Conservation (phyloP, 305 asterid species). For the Fraxinus greggii region DNA sequence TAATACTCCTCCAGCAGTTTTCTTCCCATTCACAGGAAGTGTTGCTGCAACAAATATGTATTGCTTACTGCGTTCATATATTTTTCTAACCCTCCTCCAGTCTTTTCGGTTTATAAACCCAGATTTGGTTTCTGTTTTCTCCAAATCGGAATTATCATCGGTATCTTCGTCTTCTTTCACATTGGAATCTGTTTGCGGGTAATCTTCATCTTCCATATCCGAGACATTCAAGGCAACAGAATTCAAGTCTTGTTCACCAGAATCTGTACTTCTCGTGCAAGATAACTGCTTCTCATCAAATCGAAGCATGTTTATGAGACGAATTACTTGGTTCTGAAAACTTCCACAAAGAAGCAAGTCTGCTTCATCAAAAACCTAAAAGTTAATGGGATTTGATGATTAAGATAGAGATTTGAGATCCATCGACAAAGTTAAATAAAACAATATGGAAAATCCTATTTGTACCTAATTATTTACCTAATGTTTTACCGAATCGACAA, state of each 20-base stretch:
- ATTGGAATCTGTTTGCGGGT: slow-evolving; percentile 33
- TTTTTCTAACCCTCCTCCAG: slow-evolving; percentile 83
- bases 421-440: background rate
- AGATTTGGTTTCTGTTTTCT: slow-evolving; percentile 34
- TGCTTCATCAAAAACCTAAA: slow-evolving; percentile 95
- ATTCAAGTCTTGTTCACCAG: slow-evolving; percentile 28
- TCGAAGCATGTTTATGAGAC: slow-evolving; percentile 86
- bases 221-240: slow-evolving; percentile 25
- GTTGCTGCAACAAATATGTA: slow-evolving; percentile 96
- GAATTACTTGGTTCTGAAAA: slow-evolving; percentile 92
- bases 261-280: slow-evolving; percentile 35
- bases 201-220: slow-evolving; percentile 41
- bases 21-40: slow-evolving; percentile 88
- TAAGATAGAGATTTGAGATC: background rate
- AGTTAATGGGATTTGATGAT: slow-evolving; percentile 15
- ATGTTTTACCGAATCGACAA: no score
- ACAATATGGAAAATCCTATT: no score
- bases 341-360: slow-evolving; percentile 94
- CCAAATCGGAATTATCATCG: slow-evolving; percentile 33
- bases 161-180: slow-evolving; percentile 41
- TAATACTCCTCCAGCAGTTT: slow-evolving; percentile 84
- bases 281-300: slow-evolving; percentile 90
- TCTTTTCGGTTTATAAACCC: slow-evolving; percentile 48
- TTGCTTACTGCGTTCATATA: slow-evolving; percentile 83
- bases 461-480: no score